Conservation (phyloP, 768 basidiomycete species). For the Trametes maxima region DNA sequence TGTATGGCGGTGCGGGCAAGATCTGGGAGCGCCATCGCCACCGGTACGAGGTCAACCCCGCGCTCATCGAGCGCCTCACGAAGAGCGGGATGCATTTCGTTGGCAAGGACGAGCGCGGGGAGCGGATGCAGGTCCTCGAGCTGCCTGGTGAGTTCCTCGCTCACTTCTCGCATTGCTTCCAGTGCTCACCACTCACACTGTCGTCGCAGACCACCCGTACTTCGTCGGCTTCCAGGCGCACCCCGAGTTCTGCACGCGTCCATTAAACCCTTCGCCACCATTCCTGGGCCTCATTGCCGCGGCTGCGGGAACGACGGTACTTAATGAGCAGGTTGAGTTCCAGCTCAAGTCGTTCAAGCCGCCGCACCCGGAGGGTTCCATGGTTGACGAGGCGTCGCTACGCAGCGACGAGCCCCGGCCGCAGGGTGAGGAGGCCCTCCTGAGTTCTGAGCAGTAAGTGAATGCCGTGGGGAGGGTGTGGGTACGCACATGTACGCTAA, state of each 20-base stretch:
- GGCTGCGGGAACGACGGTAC: conserved; percentile 51
- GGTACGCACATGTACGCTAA: not conserved
- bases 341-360: conserved; percentile 67
- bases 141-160: conserved; percentile 59
- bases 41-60: conserved; percentile 94
- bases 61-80: conserved; percentile 72
- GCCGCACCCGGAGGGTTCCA: conserved; percentile 74
- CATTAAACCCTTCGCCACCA: conserved; percentile 94
- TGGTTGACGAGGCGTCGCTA: conserved; percentile 69
- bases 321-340: conserved; percentile 71
- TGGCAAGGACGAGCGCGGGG: conserved; percentile 94
- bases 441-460: conserved; percentile 22
- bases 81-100: conserved; percentile 73
- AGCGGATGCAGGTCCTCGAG: conserved; percentile 97
- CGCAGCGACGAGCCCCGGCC: conserved; percentile 30
- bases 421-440: conserved; percentile 29
- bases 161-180: not conserved
- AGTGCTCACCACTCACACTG: conserved; percentile 1
- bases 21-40: conserved; percentile 98
- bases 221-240: conserved; percentile 95
- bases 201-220: conserved; percentile 81
- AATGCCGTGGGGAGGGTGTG: not conserved
- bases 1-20: conserved; percentile 80
- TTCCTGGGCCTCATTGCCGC: conserved; percentile 97
- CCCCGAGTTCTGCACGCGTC: conserved; percentile 98